Evolutionary conservation across 2,329 filamentous ascomycete species (phyloP), one percentile per base, ranked within the genome.

Genomic region (Cercospora sesami): DNA sequence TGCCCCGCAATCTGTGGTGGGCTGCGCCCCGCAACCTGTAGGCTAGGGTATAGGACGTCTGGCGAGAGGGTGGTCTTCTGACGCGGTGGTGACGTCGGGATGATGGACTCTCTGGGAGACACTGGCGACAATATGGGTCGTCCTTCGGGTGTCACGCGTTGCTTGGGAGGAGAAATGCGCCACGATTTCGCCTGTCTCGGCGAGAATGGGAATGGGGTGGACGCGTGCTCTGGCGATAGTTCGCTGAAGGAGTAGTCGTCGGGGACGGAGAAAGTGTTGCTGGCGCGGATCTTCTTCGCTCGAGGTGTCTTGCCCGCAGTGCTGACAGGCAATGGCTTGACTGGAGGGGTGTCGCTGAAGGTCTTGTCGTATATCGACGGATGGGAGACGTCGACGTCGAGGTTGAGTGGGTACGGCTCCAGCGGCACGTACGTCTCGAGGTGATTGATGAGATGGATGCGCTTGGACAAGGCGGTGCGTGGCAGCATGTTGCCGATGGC

Each of bases 381-480:
- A 28, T 60, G 60, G 23, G 57, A 68, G 33, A 60, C 48, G 30
- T 68, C 66, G 58, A 64, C 61, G 61, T 68, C 66, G 36, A n/a
- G 48, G 31, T 68, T 60, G 36, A 61, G 33, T 5, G 39, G 42
- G 4, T 62, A 55, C 26, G 66, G 66, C 42, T 59, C 42, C 4
- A 28, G n/a, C 0, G 66, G 66, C 57, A 68, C 66, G 42, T 68
- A 60, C 23, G 26, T 42, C 30, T 60, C 66, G 30, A 58, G 58
- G 42, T 66, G 28, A 39, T 68, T 63, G 63, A 65, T 65, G 45
- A 63, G 55, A 18, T 65, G 62, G 33, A 68, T 68, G 48, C 66
- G 62, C 23, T 62, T 33, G 26, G 53, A 60, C 5, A 68, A 31
- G 10, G 59, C 58, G 12, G 66, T 65, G 28, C 59, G 59, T 5